A percentile compares a stretch with the other conserved stretches of the same genome.
These are phyloP conservation scores for Antitrichia curtipendula DNA, from an alignment of 225 moss, liverwort and hornwort species.

Conservation along the genomic window DNA sequence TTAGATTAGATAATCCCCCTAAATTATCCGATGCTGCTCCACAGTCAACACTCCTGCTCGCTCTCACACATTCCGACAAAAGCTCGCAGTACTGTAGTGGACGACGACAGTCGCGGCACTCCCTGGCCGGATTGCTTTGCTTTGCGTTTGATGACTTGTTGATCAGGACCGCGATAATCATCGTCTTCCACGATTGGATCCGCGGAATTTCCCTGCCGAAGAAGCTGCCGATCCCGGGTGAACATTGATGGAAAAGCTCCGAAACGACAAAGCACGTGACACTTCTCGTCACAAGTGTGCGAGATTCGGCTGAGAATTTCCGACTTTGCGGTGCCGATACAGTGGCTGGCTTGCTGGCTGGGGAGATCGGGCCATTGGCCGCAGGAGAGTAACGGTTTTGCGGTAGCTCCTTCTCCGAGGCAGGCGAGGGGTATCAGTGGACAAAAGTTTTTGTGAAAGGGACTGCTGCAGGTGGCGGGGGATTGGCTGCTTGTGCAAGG, in stretches of 20 bases:
- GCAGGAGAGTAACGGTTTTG: neutral
- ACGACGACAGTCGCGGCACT: neutral
- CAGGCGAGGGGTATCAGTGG: neutral
- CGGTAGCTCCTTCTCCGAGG: neutral
- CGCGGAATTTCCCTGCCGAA: neutral
- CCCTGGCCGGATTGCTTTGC: neutral
- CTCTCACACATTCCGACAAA: neutral
- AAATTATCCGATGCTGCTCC: neutral
- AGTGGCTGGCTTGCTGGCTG: neutral
- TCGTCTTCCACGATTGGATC: neutral
- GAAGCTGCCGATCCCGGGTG: neutral
- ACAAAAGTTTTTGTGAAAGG: neutral
- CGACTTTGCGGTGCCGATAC: neutral
- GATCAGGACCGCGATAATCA: neutral
- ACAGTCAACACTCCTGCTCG: too few species aligned
- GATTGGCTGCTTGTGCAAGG: slow-evolving; percentile 5
- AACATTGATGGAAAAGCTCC: neutral
- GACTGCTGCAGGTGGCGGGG: neutral
- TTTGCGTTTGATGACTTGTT: neutral
- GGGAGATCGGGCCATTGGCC: neutral
- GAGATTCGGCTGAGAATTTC: neutral
- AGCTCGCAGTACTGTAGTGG: neutral
- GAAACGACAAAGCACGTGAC: neutral
- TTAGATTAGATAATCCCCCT: neutral
- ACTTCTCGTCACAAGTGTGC: neutral